Conservation (phyloP, 345 rosid species). For the Clausena lansium region DNA sequence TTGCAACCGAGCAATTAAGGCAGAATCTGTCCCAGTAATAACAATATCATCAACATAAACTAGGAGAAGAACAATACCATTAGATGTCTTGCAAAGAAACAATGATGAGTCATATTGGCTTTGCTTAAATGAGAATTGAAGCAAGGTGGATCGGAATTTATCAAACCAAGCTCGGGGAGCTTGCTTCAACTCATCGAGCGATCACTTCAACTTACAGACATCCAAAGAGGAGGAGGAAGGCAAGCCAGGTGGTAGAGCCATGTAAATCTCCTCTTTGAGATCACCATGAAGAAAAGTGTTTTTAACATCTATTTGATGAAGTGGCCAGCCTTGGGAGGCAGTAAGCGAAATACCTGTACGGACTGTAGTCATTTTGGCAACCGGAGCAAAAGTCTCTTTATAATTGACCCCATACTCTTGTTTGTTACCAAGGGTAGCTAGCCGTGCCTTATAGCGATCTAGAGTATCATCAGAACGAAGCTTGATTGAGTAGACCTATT, state of each 20-base stretch:
- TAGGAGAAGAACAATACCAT: not conserved
- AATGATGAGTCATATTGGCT: not conserved
- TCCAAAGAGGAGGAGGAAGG: not conserved
- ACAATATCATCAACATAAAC: conserved; percentile 1
- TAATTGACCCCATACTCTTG: conserved; percentile 8
- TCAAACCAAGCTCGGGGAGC: conserved; percentile 12
- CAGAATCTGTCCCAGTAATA: not conserved
- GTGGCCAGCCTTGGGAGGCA: not conserved
- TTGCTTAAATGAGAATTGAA: not conserved
- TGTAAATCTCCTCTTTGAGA: not conserved
- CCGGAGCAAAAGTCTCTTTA: conserved; percentile 5
- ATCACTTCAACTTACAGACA: not conserved
- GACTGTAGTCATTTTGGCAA: conserved; percentile 3
- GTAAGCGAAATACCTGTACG: not conserved
- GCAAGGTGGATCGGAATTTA: not conserved
- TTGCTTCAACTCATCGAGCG: not conserved
- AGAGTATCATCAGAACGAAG: too few species aligned
- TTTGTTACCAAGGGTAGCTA: not conserved
- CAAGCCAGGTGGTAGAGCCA: too few species aligned
- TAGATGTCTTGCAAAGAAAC: not conserved
- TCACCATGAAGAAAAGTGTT: conserved; percentile 1
- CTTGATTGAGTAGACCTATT: conserved; percentile 4
- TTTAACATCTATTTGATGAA: not conserved
- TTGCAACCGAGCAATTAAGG: not conserved
- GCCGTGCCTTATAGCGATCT: not conserved